Base-by-base conservation (phyloP, 2,329 filamentous ascomycete species). In the Sclerotinia nivalis region DNA sequence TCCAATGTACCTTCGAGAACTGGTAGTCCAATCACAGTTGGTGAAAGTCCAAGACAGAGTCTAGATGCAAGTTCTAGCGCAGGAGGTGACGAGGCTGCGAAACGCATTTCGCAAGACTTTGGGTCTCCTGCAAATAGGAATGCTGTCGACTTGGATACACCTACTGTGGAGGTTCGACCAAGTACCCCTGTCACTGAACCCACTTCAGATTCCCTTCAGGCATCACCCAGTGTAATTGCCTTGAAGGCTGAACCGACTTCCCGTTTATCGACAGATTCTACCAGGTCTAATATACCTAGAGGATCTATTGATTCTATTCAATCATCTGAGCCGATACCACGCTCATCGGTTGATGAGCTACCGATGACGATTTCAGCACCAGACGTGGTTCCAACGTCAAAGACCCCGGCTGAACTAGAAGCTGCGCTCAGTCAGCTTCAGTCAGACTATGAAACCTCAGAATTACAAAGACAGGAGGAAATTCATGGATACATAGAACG, bases 401-500 rank as follows among this genome's bases (percentile, higher is more conserved):
- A 76, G 68, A 66, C 73, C 15, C 69, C 73, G 0, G 73, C 71
- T 6, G 78, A 84, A 69, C 83, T 84, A 49, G 79, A 80, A 54
- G 76, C 77, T 50, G 78, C 80, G 9, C 77, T 83, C 49, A 75
- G 76, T 60, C 80, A 82, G 58, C 74, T 82, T 6, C 74, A 77
- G 50, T 75, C 74, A 3, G 75, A 78, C 67, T 75, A 73, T 54
- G 76, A 77, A 59, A 72, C 71, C 2, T 73, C 77, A 4, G 76
- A 78, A 65, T 52, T 77, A 64, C 77, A 89, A 72, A 88, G 92
- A 73, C 90, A 95, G 70, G 92, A 96, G 75, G 96, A 98, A 78
- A 86, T 93, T 54, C 89, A 96, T 76, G 86, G 86, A 62, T 93
- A 97, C 72, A 86, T 95, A 9, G 96, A 99, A 80, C 89, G 91